phyloP scores from a whole-genome alignment of 208 protist genomes.

The Trypanosomatidae sp. region DNA sequence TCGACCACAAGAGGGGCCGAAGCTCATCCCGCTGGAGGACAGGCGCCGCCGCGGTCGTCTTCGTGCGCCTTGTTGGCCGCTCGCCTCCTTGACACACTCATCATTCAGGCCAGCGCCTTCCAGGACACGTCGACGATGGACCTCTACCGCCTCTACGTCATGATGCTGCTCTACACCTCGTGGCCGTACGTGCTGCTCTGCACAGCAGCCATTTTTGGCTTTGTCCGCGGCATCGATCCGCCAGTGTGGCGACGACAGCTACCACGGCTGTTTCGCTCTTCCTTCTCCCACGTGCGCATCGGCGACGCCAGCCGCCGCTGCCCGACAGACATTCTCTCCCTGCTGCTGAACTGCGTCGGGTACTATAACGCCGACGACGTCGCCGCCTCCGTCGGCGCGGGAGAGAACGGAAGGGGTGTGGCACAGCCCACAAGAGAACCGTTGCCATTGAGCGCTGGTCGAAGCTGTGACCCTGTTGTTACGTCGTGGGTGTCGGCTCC shows the following conservation, averaged over 20 bases:
- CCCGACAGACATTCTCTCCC: conserved; percentile 81
- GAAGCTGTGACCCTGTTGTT: not conserved
- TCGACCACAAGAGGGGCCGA: not conserved
- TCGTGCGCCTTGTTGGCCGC: conserved; percentile 17
- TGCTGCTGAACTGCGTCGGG: conserved; percentile 74
- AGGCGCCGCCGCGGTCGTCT: not conserved
- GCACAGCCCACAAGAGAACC: not conserved
- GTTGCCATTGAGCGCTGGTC: not conserved
- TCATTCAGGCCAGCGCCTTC: conserved; percentile 59
- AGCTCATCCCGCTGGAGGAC: not conserved
- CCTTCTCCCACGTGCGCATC: conserved; percentile 76
- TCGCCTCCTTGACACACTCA: conserved; percentile 66
- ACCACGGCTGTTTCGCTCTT: conserved; percentile 77
- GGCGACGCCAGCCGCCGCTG: conserved; percentile 25
- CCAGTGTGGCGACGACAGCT: conserved; percentile 58
- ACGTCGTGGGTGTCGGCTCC: not conserved
- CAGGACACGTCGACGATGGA: conserved; percentile 72
- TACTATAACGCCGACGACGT: conserved; percentile 31
- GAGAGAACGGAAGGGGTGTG: not conserved
- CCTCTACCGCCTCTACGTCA: conserved; percentile 77
- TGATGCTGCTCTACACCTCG: conserved; percentile 61
- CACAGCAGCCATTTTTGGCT: conserved; percentile 73
- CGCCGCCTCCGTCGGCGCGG: not conserved
- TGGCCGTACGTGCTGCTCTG: conserved; percentile 84
- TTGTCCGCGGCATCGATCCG: conserved; percentile 62